Conservation (phyloP, 2,329 filamentous ascomycete genomes). For the Colletotrichum tofieldiae region DNA sequence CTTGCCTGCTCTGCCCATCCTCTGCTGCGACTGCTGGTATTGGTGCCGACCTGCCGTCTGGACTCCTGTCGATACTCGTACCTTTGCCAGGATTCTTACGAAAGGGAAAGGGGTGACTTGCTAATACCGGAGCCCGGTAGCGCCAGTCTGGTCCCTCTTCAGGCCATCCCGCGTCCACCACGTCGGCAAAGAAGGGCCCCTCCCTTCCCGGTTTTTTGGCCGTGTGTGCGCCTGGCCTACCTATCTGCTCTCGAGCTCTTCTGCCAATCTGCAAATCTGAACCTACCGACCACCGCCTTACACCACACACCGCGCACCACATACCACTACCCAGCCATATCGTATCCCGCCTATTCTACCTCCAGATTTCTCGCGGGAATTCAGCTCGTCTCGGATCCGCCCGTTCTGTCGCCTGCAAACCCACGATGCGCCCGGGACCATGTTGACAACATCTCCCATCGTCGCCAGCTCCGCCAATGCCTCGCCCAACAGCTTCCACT, state of each 20-base stretch:
- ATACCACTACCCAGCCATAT: neutral
- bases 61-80: slow-evolving; percentile 1
- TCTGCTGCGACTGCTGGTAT: neutral
- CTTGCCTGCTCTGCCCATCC: neutral
- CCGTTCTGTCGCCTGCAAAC: slow-evolving; percentile 19
- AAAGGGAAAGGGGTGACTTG: neutral
- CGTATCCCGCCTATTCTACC: slow-evolving; percentile 1
- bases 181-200: slow-evolving; percentile 19
- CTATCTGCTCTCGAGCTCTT: slow-evolving; percentile 32
- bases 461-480: slow-evolving; percentile 67
- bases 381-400: slow-evolving; percentile 17
- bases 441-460: slow-evolving; percentile 73
- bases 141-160: slow-evolving; percentile 14
- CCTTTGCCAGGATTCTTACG: neutral
- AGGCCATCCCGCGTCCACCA: slow-evolving; percentile 1
- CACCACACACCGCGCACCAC: slow-evolving; percentile 8
- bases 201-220: slow-evolving; percentile 27
- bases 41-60: slow-evolving; percentile 12
- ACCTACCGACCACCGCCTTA: slow-evolving; percentile 10
- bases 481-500: slow-evolving; percentile 66
- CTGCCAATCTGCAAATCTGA: slow-evolving; percentile 36
- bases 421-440: slow-evolving; percentile 67
- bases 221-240: slow-evolving; percentile 2
- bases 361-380: slow-evolving; percentile 10
- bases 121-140: slow-evolving; percentile 10